phyloP scores from a whole-genome alignment of 257 asterid genomes.

The Eucommia ulmoides region DNA sequence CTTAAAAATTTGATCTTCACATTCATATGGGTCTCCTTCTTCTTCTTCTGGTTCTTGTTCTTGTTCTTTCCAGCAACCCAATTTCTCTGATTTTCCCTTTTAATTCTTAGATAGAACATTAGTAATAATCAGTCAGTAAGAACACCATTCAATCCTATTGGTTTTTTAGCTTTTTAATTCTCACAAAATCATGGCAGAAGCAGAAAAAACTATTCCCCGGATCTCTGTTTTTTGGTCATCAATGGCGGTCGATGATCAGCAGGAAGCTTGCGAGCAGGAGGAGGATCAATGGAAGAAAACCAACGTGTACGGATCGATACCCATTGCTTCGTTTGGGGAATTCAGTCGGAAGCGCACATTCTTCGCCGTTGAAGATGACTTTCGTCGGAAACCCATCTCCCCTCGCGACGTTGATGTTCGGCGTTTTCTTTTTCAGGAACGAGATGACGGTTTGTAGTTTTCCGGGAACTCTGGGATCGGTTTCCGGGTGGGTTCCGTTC shows the following conservation, averaged over 20 bases:
- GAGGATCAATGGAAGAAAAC: conserved; percentile 22
- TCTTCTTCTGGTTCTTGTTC: too few species aligned
- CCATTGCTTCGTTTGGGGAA: conserved; percentile 29
- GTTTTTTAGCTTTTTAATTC: not conserved
- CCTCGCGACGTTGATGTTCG: conserved; percentile 14
- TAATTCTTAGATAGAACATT: not conserved
- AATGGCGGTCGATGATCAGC: conserved; percentile 23
- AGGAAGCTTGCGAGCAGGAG: conserved; percentile 29
- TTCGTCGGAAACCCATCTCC: conserved; percentile 93
- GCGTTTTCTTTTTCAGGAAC: conserved; percentile 42
- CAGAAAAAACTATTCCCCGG: conserved; percentile 13
- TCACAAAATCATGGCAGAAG: not conserved
- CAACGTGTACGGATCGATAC: conserved; percentile 7
- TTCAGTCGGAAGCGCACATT: conserved; percentile 58
- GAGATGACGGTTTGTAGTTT: conserved; percentile 84
- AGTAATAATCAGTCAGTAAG: not conserved
- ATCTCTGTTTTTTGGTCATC: conserved; percentile 59
- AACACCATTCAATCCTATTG: not conserved
- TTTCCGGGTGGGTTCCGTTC: conserved; percentile 55
- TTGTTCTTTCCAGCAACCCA: not conserved
- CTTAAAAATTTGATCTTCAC: too few species aligned
- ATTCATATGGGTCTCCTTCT: too few species aligned
- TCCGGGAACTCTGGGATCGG: conserved; percentile 69
- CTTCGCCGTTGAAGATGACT: conserved; percentile 79
- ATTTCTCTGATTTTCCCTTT: not conserved